Evolutionary conservation across 2,329 filamentous ascomycete species (phyloP).

Genomic region (Saccharata proteae): DNA sequence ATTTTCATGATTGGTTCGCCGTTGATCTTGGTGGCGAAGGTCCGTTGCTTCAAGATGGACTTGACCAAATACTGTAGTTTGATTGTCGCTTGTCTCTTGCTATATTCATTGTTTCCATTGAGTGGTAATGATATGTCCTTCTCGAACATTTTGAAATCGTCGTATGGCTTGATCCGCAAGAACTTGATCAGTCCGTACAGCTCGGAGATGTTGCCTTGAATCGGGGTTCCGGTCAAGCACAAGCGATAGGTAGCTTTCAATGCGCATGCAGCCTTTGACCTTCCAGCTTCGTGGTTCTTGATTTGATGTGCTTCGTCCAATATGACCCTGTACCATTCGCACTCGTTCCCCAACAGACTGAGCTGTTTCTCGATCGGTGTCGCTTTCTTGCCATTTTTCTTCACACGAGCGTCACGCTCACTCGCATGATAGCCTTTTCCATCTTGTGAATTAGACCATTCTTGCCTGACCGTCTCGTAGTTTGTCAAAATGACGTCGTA

Average conservation of each 20-base stretch:
- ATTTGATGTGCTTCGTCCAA: conserved; percentile 73
- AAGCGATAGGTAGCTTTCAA: conserved; percentile 53
- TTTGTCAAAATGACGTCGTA: conserved; percentile 72
- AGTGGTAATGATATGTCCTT: conserved; percentile 43
- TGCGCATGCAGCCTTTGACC: conserved; percentile 46
- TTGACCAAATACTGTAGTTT: conserved; percentile 65
- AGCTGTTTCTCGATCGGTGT: not conserved
- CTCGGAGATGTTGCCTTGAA: conserved; percentile 78
- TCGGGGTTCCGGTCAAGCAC: conserved; percentile 71
- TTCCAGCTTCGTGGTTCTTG: conserved; percentile 58
- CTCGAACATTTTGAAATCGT: conserved; percentile 50
- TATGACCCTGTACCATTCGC: conserved; percentile 57
- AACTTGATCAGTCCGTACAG: conserved; percentile 69
- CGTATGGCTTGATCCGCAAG: conserved; percentile 64
- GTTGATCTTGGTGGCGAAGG: conserved; percentile 67
- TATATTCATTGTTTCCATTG: conserved; percentile 27
- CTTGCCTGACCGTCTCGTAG: conserved; percentile 58
- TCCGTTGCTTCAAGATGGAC: conserved; percentile 69
- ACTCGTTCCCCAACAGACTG: conserved; percentile 45
- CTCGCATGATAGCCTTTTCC: conserved; percentile 37
- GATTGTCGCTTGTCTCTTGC: conserved; percentile 43
- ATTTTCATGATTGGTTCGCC: conserved; percentile 63
- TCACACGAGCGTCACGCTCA: too few species aligned
- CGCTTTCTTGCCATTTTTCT: not conserved
- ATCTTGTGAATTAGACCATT: conserved; percentile 56